A percentile compares a stretch with the other conserved stretches of the same genome.
Evolutionary conservation across 106 monocot species (phyloP).

Genomic region (Dendrobium nobile): DNA sequence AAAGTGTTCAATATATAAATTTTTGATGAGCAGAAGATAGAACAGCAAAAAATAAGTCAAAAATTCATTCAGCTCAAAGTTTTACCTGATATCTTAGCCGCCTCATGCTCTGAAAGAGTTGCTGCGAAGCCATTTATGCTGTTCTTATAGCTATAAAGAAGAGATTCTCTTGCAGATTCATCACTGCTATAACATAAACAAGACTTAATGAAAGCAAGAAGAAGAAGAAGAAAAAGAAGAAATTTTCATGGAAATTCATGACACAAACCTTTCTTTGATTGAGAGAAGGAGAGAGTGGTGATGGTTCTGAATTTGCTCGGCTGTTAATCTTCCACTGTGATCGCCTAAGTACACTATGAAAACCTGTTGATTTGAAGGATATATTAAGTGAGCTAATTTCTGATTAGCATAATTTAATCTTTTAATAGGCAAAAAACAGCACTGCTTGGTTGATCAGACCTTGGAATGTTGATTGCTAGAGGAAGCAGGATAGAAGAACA

Average conservation of each 20-base stretch:
- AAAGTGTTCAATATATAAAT: neutral
- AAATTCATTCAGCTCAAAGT: neutral
- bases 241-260: neutral
- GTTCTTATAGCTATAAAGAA: constrained; percentile 80
- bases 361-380: neutral
- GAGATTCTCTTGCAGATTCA: constrained; percentile 37
- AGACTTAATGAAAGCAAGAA: too few species aligned
- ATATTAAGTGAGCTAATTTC: neutral
- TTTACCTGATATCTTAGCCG: constrained; percentile 44
- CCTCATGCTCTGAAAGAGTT: constrained; percentile 58
- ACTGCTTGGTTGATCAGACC: neutral
- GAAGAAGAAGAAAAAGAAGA: neutral
- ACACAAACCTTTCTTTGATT: neutral
- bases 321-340: neutral
- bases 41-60: too few species aligned
- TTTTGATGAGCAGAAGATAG: neutral
- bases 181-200: constrained; percentile 15
- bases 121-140: constrained; percentile 85
- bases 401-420: neutral
- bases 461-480: neutral
- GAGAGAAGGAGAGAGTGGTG: constrained; percentile 20
- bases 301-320: neutral
- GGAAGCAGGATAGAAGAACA: neutral
- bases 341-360: constrained; percentile 20
- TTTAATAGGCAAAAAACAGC: neutral